A percentile compares a stretch with the other conserved stretches of the same genome.
These are phyloP conservation scores for Desmodesmus armatus DNA, from an alignment of 139 green algal genomes.

Conservation along the genomic window DNA sequence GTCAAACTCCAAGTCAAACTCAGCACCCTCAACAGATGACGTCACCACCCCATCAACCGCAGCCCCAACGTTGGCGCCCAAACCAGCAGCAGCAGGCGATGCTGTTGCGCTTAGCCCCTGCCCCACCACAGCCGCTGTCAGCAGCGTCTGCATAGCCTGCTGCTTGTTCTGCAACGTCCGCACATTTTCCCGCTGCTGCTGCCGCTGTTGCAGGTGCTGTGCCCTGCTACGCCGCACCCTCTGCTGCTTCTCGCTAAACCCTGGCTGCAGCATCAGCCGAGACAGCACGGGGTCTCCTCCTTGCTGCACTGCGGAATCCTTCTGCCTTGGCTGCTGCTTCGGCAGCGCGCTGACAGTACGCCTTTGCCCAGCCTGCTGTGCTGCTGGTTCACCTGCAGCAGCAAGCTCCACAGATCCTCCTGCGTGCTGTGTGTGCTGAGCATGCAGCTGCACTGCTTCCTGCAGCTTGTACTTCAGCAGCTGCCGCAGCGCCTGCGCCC, in stretches of 20 bases:
- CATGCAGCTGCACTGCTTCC: slow-evolving; percentile 8
- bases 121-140: neutral
- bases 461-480: slow-evolving; percentile 18
- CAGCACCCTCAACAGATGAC: neutral
- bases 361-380: neutral
- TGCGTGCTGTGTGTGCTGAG: no score
- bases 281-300: neutral
- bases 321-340: slow-evolving; percentile 3
- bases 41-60: neutral
- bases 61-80: no score
- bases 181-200: neutral
- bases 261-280: neutral
- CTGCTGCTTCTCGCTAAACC: neutral
- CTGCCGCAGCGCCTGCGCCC: neutral
- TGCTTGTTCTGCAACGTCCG: neutral
- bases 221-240: neutral
- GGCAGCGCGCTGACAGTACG: neutral
- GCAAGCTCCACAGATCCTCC: neutral
- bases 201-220: neutral
- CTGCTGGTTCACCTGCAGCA: neutral
- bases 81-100: neutral
- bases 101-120: neutral
- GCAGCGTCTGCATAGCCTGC: neutral
- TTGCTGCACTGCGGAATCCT: neutral
- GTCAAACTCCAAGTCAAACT: slow-evolving; percentile 8